Percentiles rank a stretch among this genome's conserved stretches.
Evolutionary conservation across 768 basidiomycete species (phyloP).

Genomic region (Tricholoma flavovirens): DNA sequence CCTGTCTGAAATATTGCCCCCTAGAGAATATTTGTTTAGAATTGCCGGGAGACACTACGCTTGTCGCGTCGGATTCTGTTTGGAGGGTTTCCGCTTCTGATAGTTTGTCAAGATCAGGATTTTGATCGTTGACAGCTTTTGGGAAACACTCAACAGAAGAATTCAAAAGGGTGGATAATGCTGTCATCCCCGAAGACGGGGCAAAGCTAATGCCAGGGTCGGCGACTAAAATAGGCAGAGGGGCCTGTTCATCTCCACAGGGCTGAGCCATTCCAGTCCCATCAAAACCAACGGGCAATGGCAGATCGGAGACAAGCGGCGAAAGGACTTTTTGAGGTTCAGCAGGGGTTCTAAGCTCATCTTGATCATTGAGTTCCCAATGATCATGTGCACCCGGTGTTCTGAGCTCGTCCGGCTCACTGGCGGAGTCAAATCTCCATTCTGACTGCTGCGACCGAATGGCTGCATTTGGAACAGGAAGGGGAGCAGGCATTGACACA

Average conservation of each 20-base stretch:
- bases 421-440: not conserved
- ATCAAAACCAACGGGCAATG: constrained; percentile 2
- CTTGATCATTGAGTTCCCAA: constrained; percentile 13
- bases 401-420: constrained; percentile 11
- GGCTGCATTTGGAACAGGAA: constrained; percentile 22
- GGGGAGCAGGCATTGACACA: constrained; percentile 11
- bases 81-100: constrained; percentile 9
- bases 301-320: constrained; percentile 11
- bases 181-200: constrained; percentile 3
- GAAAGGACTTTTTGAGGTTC: constrained; percentile 15
- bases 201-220: not conserved
- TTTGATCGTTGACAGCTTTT: constrained; percentile 9
- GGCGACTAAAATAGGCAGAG: not conserved
- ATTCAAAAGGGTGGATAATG: not conserved
- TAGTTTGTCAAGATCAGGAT: constrained; percentile 12
- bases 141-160: constrained; percentile 19
- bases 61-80: constrained; percentile 18
- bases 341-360: constrained; percentile 19
- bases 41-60: constrained; percentile 28
- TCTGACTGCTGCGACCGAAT: constrained; percentile 7
- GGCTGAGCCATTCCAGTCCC: not conserved
- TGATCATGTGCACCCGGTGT: constrained; percentile 9
- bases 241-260: not conserved
- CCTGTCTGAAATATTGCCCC: constrained; percentile 33
- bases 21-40: constrained; percentile 25